Evolutionary conservation across 208 protist species (phyloP), one percentile per base, ranked within the genome.

Genomic region (Trypanosoma avium): DNA sequence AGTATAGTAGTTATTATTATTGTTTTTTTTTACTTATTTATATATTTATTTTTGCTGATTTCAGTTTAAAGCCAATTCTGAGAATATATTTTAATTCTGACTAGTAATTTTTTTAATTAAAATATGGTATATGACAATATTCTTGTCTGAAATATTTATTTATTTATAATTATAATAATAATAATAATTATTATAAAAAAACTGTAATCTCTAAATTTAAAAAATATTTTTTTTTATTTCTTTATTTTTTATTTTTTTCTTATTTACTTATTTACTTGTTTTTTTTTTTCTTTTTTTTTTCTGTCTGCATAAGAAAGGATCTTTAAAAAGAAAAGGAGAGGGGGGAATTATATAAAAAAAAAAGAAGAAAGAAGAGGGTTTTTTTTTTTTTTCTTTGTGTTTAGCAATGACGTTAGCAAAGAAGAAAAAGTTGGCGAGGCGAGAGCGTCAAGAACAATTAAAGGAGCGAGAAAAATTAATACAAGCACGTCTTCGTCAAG

Each of bases 391-490:
- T 26, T 50, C 15, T 50, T 26, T 50, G n/a, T 50, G 24, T 22
- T 30, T 24, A n/a, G 1, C 17, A n/a, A 62, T 64, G 58, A 26
- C 35, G 27, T 17, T 43, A 12, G 50, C 38, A 46, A 72, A 72
- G 32, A 59, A 72, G 9, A 72, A 66, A 42, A 72, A 72, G 67
- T 33, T 46, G 40, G 55, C 40, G 24, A 49, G 47, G 15, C 69
- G 70, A 27, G 66, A 82, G 73, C 78, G 82, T 12, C 62, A 78
- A 67, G 70, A 75, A 66, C 52, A 83, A 36, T 73, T 84, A 10
- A 73, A 65, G 69, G 72, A 67, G 24, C 57, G 79, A 3, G 69
- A 60, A 29, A 70, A 68, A 60, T 55, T 68, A 30, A 75, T 84
- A n/a, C 71, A 83, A 38, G 58, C 69, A 9, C 68, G 74, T 29